Evolutionary conservation across 2,329 filamentous ascomycete species (phyloP), one percentile per base, ranked within the genome.

Genomic region (Calonectria pteridis): DNA sequence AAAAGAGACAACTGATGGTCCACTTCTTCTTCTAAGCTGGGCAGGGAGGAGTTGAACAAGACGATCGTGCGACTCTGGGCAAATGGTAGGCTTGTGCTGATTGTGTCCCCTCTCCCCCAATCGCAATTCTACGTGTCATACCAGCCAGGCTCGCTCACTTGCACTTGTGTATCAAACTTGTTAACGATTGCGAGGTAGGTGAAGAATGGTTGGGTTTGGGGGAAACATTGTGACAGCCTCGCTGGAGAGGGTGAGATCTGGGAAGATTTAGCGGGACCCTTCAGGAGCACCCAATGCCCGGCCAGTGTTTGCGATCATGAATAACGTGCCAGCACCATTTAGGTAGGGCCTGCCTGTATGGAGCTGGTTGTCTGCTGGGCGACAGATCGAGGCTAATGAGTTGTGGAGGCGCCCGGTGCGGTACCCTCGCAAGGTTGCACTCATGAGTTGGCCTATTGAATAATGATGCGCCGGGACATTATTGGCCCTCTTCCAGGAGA

Each of bases 331-430:
- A 53, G 29, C 37, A 62, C 33, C 49, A 49, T 14, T 40, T 67
- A 40, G 51, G 46, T 49, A 64, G 65, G 64, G 50, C 46, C 35
- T 53, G 67, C 62, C 35, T 53, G 67, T 53, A 73, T 35, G 68
- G 55, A 68, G 29, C 43, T 46, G 51, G 37, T n/a, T 33, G 35
- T n/a, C 33, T 64, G 49, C 58, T 72, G 65, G 55, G 58, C 33
- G 58, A 51, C 50, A 69, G 69, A 74, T 74, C 69, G 69, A 74
- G 72, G 69, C 72, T 72, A 72, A 68, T 68, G 62, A 29, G 64
- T 63, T 71, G 62, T 67, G 67, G 67, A 69, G 69, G 69, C 33
- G 43, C 33, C 46, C 9, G 53, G 69, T 50, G 62, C n/a, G 66
- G 40, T n/a, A 26, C 43, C 40, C 40, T 50, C 51, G 51, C 43